These are phyloP conservation scores for Emergomyces africanus DNA, from an alignment of 2,329 filamentous ascomycete species.

Conservation along the genomic window DNA sequence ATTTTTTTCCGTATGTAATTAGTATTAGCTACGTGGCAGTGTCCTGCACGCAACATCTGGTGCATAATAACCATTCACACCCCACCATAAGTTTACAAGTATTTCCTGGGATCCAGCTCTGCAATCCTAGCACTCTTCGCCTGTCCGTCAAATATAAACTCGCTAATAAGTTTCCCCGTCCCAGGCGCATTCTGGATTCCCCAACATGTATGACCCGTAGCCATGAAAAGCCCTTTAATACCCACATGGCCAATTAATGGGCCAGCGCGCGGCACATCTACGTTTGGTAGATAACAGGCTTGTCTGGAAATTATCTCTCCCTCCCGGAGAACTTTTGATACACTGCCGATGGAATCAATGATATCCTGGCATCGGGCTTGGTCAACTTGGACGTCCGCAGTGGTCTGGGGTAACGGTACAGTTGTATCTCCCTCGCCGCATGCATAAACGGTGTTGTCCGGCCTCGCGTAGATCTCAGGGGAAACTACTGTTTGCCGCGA, in stretches of 20 bases:
- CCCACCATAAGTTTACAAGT: constrained; percentile 18
- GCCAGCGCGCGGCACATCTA: constrained; percentile 43
- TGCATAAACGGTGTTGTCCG: constrained; percentile 80
- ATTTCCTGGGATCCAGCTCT: constrained; percentile 54
- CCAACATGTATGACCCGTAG: constrained; percentile 93
- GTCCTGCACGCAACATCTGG: too few relatives aligned
- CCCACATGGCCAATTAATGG: constrained; percentile 69
- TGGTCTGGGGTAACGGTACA: constrained; percentile 61
- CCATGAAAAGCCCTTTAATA: constrained; percentile 63
- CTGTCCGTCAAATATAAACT: constrained; percentile 61
- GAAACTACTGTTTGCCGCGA: constrained; percentile 52
- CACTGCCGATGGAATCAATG: constrained; percentile 55
- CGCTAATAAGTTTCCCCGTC: constrained; percentile 69
- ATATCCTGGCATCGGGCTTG: constrained; percentile 70
- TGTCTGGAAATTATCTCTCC: constrained; percentile 63
- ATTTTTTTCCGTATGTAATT: too few relatives aligned
- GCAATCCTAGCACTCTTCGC: constrained; percentile 55
- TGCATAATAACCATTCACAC: neutral
- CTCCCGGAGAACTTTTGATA: constrained; percentile 47
- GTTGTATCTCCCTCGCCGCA: constrained; percentile 78
- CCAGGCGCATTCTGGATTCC: constrained; percentile 92
- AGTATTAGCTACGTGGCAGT: too few relatives aligned
- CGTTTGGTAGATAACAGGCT: constrained; percentile 85
- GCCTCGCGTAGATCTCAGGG: constrained; percentile 88
- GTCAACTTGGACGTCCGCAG: constrained; percentile 65